Base-by-base conservation (phyloP, 768 basidiomycete species). In the Naganishia vishniacii region DNA sequence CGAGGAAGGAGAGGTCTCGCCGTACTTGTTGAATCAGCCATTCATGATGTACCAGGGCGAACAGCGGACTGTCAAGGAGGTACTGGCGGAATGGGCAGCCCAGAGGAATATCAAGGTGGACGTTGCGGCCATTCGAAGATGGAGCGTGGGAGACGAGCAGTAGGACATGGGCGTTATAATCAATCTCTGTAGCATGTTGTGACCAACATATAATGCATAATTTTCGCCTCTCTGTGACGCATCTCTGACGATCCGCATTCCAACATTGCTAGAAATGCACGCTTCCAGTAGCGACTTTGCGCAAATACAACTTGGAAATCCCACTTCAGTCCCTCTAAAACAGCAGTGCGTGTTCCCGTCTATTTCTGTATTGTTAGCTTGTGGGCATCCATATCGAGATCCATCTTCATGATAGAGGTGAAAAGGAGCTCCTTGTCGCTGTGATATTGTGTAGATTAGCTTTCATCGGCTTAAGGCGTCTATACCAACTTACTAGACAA, bases 1-100 rank as follows among this genome's bases (percentile, higher is more conserved):
- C 42, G 68, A 67, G 13, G 72, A 70, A 23, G 71, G 68, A n/a
- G 74, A 71, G 41, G 64, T 69, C 1, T 61, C 65, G 20, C 48
- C 59, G 29, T 66, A 62, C 51, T 41, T 77, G 48, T 46, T 70
- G 49, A 71, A 74, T 42, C 75, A 77, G 62, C 70, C 68, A 9
- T 71, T 69, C 48, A 68, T 68, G 67, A 75, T 77, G 74, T 70
- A 73, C 61, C 32, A 37, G 25, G 74, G 72, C 3, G 71, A 71
- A 32, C 65, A 69, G 59, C 65, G 69, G 59, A 49, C 64, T 25
- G 75, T 77, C 13, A 65, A 61, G 45, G 71, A 75, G 26, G 71
- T 75, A 1, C 51, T 77, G 48, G 62, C 66, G 29, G 62, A 61
- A 16, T 75, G 75, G 75, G 75, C 72, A 1, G 46, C 47, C n/a